Conservation (phyloP, 768 basidiomycete genomes). For the Scleroderma bovista region DNA sequence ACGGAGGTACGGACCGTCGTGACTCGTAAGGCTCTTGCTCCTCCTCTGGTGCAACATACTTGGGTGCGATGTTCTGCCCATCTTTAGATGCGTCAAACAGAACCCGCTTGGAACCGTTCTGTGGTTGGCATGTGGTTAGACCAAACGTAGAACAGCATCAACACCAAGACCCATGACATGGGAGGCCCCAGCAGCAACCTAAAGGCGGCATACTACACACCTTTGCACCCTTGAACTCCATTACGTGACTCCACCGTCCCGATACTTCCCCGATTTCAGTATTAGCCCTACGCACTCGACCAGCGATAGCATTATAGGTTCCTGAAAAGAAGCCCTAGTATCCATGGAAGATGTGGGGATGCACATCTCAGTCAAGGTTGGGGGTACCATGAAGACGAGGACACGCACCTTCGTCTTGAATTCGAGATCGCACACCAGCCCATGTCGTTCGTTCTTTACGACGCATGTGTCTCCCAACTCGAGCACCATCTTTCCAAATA, state of each 20-base stretch:
- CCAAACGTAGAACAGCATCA: too few relatives aligned
- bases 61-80: slow-evolving; percentile 68
- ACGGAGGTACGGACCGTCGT: slow-evolving; percentile 48
- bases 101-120: slow-evolving; percentile 67
- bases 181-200: background rate
- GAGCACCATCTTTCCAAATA: slow-evolving; percentile 92
- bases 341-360: too few relatives aligned
- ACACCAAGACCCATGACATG: background rate
- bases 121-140: background rate
- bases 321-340: slow-evolving; percentile 92
- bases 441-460: slow-evolving; percentile 77
- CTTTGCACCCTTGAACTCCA: slow-evolving; percentile 76
- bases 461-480: slow-evolving; percentile 89
- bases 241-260: slow-evolving; percentile 86
- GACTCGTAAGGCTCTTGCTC: slow-evolving; percentile 92
- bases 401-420: slow-evolving; percentile 90
- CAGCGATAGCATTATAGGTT: slow-evolving; percentile 86
- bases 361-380: too few relatives aligned
- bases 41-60: slow-evolving; percentile 78
- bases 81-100: slow-evolving; percentile 83
- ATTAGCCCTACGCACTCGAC: slow-evolving; percentile 62
- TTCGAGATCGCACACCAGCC: slow-evolving; percentile 75
- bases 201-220: slow-evolving; percentile 33
- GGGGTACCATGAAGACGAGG: too few relatives aligned
- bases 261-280: slow-evolving; percentile 78